Base-by-base conservation (phyloP, 805 yeast species). In the Nadsonia fulvescens region DNA sequence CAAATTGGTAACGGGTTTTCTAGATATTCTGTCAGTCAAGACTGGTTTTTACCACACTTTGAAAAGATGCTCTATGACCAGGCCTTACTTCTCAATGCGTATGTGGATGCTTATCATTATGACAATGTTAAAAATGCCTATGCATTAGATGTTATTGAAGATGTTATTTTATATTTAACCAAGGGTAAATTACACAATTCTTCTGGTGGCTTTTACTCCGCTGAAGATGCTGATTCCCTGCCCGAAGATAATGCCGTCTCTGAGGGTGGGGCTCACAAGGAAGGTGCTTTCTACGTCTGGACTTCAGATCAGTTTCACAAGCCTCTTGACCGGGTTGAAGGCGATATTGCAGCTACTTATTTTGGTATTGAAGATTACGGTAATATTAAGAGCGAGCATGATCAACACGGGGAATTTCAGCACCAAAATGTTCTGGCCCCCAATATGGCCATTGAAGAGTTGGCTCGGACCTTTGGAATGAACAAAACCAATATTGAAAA, bases 31-130 rank as follows among this genome's bases (percentile, higher is more conserved):
- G 48, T 49, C 10, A 45, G 55, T 7, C 42, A 40, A 3, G 58
- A 53, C 28, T 53, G 58, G 58, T 42, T 41, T 18, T 35, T 54
- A 18, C 59, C 59, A 3, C 53, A 48, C 22, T 50, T 54, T 35
- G 54, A 50, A 24, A 54, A 54, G 31, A 46, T 48, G 46, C 42
- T 53, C 13, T 42, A 40, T 24, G 57, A 51, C 22, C 58, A 53
- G 32, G 51, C 53, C 1, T 34, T 43, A 16, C 31, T 54, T 16
- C 38, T 53, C 18, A 25, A 36, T 21, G 56, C 54, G 2, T 46
- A 40, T 23, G 31, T 41, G 3, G 47, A 43, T 22, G 47, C 42
- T 8, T 37, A 32, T 27, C 22, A 36, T 7, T 34, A 37, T 20
- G 43, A 46, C 16, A 25, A 30, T 14, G 32, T 28, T 14, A 31